Percentiles rank a stretch among this genome's conserved stretches.
These are phyloP conservation scores for Beauveria sp. DNA, from an alignment of 2,329 filamentous ascomycete species.

Conservation along the genomic window DNA sequence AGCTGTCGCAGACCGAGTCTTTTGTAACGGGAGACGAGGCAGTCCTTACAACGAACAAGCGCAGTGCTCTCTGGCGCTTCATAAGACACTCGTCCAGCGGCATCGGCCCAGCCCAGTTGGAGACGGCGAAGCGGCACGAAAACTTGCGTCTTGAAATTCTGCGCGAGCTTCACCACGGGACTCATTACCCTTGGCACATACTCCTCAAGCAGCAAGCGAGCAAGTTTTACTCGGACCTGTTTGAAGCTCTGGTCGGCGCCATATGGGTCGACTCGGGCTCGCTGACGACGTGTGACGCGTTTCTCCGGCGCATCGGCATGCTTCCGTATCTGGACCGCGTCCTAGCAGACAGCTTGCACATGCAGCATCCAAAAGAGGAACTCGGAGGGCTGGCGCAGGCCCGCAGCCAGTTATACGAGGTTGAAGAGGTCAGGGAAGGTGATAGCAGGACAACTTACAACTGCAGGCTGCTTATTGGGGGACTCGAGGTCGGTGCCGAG, in stretches of 20 bases:
- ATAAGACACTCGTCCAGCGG: slow-evolving; percentile 51
- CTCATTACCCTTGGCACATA: slow-evolving; percentile 67
- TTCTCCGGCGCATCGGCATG: slow-evolving; percentile 60
- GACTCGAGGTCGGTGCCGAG: slow-evolving; percentile 36
- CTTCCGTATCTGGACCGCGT: slow-evolving; percentile 54
- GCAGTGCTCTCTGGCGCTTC: slow-evolving; percentile 57
- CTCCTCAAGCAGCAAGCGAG: slow-evolving; percentile 57
- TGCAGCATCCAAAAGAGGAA: slow-evolving; percentile 59
- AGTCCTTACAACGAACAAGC: slow-evolving; percentile 16
- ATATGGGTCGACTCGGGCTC: slow-evolving; percentile 74
- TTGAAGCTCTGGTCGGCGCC: slow-evolving; percentile 75
- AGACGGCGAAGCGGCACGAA: slow-evolving; percentile 37
- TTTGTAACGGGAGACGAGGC: slow-evolving; percentile 12
- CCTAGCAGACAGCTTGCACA: slow-evolving; percentile 50
- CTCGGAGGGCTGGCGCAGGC: slow-evolving; percentile 51
- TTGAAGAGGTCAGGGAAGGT: slow-evolving; percentile 20
- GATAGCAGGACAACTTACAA: slow-evolving; percentile 23
- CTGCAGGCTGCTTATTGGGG: slow-evolving; percentile 45
- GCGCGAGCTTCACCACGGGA: slow-evolving; percentile 39
- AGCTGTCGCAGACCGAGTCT: slow-evolving; percentile 16
- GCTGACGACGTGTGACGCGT: slow-evolving; percentile 47
- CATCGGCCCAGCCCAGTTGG: slow-evolving; percentile 39
- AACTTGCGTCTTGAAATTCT: slow-evolving; percentile 41
- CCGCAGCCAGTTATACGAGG: slow-evolving; percentile 47
- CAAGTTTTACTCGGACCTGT: slow-evolving; percentile 77